Conservation (phyloP, 805 yeast genomes). For the Lachancea lanzarotensis region DNA sequence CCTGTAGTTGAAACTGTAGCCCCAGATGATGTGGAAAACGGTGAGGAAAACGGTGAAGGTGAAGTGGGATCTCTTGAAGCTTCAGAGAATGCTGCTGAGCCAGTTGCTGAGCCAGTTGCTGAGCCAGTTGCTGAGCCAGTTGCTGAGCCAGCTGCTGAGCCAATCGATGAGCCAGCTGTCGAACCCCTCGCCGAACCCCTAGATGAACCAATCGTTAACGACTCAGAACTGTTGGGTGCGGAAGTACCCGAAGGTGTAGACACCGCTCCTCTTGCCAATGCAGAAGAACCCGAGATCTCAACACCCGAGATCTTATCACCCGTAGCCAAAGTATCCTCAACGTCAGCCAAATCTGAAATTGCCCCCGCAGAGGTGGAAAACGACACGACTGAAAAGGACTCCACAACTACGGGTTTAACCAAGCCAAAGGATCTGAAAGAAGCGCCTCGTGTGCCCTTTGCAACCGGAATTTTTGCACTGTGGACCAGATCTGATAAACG, state of each 20-base stretch:
- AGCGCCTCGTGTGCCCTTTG: slow-evolving; percentile 17
- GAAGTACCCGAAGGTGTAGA: not conserved
- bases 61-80: not conserved
- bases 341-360: not conserved
- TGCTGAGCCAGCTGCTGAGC: not conserved
- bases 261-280: not conserved
- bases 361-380: slow-evolving; percentile 6
- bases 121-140: not conserved
- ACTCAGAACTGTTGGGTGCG: not conserved
- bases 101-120: not conserved
- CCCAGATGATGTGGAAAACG: not conserved
- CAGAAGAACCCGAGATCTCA: not conserved
- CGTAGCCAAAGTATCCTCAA: not conserved
- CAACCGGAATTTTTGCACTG: slow-evolving; percentile 8
- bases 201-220: not conserved
- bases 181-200: not conserved
- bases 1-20: not conserved
- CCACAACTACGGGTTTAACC: slow-evolving; percentile 1
- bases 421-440: slow-evolving; percentile 11
- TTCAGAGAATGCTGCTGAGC: not conserved
- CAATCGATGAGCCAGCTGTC: not conserved
- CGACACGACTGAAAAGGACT: slow-evolving; percentile 2
- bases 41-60: not conserved
- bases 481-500: slow-evolving; percentile 10
- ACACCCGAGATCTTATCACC: not conserved